A percentile compares a stretch with the other conserved stretches of the same genome.
Evolutionary conservation across 164 flowering plant species (phyloP).

Genomic region (Aristolochia californica): DNA sequence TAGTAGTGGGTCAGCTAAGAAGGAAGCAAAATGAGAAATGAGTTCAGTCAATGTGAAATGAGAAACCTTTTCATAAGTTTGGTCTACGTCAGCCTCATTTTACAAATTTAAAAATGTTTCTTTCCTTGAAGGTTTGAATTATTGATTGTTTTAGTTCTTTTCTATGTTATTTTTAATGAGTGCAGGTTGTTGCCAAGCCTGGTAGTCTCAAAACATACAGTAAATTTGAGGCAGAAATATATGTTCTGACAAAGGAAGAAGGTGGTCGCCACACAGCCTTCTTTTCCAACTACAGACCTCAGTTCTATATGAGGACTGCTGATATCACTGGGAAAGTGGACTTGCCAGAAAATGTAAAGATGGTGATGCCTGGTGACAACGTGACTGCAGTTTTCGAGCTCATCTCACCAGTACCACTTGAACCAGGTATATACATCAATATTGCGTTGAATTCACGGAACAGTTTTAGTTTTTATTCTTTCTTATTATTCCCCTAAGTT

Average conservation of each 20-base stretch:
- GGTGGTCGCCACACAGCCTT: slow-evolving; percentile 98
- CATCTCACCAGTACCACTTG: slow-evolving; percentile 74
- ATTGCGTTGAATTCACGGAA: background rate
- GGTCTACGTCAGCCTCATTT: no score
- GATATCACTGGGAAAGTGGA: slow-evolving; percentile 92
- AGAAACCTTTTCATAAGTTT: background rate
- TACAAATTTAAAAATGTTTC: no score
- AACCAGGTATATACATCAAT: slow-evolving; percentile 43
- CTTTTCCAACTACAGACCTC: slow-evolving; percentile 89
- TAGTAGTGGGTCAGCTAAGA: no score
- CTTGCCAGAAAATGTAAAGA: slow-evolving; percentile 89
- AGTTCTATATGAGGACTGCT: slow-evolving; percentile 93
- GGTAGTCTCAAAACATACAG: slow-evolving; percentile 63
- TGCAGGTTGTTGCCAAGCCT: slow-evolving; percentile 86
- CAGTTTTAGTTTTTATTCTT: background rate
- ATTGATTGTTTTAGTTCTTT: no score
- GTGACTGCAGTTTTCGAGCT: slow-evolving; percentile 89
- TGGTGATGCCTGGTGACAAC: slow-evolving; percentile 99
- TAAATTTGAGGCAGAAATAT: slow-evolving; percentile 90
- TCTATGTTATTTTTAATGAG: background rate
- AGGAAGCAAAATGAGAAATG: no score
- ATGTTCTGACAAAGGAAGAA: slow-evolving; percentile 94
- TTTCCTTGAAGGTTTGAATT: no score
- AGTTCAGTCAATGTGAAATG: no score
- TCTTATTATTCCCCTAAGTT: background rate